Evolutionary conservation across 2,329 filamentous ascomycete species (phyloP), one percentile per base, ranked within the genome.

Genomic region (Fusarium sp.): DNA sequence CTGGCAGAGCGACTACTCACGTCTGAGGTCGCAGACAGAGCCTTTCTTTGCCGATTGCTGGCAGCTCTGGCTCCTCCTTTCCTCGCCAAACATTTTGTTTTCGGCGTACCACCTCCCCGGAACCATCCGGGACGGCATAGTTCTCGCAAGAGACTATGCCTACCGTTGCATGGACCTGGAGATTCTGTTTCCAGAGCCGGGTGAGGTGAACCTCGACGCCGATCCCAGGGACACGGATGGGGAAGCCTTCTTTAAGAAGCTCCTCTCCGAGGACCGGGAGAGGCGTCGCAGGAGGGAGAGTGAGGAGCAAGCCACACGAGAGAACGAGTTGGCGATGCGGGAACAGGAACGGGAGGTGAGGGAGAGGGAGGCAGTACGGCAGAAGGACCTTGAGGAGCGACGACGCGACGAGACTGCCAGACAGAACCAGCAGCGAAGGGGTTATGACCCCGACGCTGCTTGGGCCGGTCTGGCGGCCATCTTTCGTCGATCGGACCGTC

Each of bases 241-340:
- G n/a, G 72, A 75, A 34, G 41, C 14, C 20, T 67, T 60, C 57
- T 60, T 70, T 45, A 67, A 58, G 34, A 45, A 27, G 58, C 43
- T 70, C 25, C 43, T 63, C 32, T 18, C 62, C 9, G 66, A 73
- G 62, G 58, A 60, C 4, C 16, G 34, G 23, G 56, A 58, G 35
- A 37, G 16, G 23, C 56, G 56, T 18, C 34, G 23, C 6, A 27
- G 35, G 56, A 37, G n/a, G 35, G 35, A 58, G 23, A 41, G 23
- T 3, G 48, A 30, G 23, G 56, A 58, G 18, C 32, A 27, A 3
- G 20, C 32, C 32, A 18, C 20, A 14, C n/a, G 11, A 25, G 52
- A 56, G 13, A 6, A 20, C 14, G 54, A 57, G 54, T 13, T 14
- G 34, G 56, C 34, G 16, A n/a, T 18, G 23, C 56, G 9, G 23